phyloP scores from a whole-genome alignment of 306 rosid species.

The Fagus sylvatica region DNA sequence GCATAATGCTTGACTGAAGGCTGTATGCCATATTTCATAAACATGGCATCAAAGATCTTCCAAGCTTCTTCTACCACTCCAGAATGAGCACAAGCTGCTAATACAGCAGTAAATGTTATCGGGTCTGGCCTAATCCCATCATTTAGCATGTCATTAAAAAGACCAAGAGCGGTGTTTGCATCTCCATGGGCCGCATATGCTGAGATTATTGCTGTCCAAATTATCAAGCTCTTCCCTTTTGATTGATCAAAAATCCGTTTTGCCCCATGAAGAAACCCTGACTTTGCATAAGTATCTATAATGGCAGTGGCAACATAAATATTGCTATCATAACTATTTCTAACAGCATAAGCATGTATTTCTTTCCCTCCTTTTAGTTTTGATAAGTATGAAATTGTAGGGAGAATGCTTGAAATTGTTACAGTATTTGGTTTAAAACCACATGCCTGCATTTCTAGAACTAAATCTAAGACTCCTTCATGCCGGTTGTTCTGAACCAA shows the following conservation, averaged over 20 bases:
- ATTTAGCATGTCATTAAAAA: constrained; percentile 58
- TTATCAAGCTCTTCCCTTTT: constrained; percentile 50
- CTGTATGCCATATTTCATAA: constrained; percentile 45
- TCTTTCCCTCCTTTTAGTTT: constrained; percentile 73
- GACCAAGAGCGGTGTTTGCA: constrained; percentile 51
- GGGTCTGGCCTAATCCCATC: constrained; percentile 71
- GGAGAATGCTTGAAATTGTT: constrained; percentile 72
- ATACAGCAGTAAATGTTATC: constrained; percentile 69
- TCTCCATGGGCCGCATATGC: constrained; percentile 80
- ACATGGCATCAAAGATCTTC: constrained; percentile 64
- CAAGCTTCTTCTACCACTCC: constrained; percentile 77
- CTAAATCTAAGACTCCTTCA: constrained; percentile 48
- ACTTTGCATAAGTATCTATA: constrained; percentile 70
- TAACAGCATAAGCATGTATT: constrained; percentile 69
- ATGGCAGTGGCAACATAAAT: constrained; percentile 67
- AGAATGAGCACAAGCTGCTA: constrained; percentile 75
- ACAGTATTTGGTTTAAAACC: constrained; percentile 65
- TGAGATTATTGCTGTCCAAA: constrained; percentile 84
- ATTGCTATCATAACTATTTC: constrained; percentile 52
- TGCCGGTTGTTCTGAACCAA: constrained; percentile 69
- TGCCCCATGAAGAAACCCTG: constrained; percentile 69
- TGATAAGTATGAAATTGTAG: constrained; percentile 52
- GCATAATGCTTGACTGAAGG: constrained; percentile 88
- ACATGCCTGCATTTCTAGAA: constrained; percentile 53
- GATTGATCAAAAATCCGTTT: constrained; percentile 52